Evolutionary conservation across 176 grass and related monocot species (phyloP).

Genomic region (Triticum urartu): DNA sequence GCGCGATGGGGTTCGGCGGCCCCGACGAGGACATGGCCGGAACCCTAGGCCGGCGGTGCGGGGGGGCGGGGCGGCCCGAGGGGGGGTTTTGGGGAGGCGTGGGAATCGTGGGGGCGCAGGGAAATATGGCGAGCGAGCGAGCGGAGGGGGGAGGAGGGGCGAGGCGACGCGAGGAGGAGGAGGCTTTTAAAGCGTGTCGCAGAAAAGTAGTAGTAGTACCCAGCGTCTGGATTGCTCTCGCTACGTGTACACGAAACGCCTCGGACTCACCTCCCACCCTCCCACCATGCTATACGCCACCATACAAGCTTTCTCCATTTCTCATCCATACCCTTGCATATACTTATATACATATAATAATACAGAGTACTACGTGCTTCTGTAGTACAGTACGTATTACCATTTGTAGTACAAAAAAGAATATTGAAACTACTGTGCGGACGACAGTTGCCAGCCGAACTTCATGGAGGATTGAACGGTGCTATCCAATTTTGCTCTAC

Average conservation of each 20-base stretch:
- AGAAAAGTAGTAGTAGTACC: slow-evolving; percentile 23
- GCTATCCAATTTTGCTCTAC: too few species aligned
- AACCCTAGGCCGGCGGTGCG: slow-evolving; percentile 43
- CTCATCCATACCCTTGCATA: background rate
- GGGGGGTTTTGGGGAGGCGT: slow-evolving; percentile 29
- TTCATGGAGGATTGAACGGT: too few species aligned
- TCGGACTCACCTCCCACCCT: slow-evolving; percentile 27
- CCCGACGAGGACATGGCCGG: slow-evolving; percentile 40
- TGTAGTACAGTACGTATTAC: too few species aligned
- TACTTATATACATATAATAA: too few species aligned
- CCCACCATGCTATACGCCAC: too few species aligned
- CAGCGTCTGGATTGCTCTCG: background rate
- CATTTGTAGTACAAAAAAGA: too few species aligned
- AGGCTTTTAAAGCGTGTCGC: slow-evolving; percentile 54
- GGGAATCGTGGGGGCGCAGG: slow-evolving; percentile 51
- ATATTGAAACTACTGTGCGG: too few species aligned
- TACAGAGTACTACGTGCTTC: too few species aligned
- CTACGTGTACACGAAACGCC: slow-evolving; percentile 39
- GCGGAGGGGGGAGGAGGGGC: background rate
- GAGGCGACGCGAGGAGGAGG: background rate
- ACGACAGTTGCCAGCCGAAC: too few species aligned
- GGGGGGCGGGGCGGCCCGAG: background rate
- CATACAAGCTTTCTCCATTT: background rate
- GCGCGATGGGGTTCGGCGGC: slow-evolving; percentile 8
- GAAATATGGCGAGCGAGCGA: slow-evolving; percentile 26